Percentiles rank a stretch among this genome's conserved stretches.
Evolutionary conservation across 306 rosid species (phyloP).

Genomic region (Sesbania bispinosa): DNA sequence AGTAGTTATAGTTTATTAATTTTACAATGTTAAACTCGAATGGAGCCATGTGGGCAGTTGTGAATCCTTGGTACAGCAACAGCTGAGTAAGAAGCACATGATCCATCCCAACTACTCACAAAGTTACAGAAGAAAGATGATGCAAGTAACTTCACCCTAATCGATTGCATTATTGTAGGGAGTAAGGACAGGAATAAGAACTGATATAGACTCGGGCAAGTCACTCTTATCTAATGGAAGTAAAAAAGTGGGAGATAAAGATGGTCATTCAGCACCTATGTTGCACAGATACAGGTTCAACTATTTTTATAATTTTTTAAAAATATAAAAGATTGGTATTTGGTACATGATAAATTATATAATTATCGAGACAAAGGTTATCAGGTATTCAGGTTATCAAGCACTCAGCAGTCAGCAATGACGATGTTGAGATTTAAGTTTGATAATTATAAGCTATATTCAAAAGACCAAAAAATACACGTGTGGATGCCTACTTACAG

Average conservation of each 20-base stretch:
- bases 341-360: not conserved
- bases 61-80: no score
- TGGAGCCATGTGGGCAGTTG: not conserved
- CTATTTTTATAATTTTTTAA: not conserved
- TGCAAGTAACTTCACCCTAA: not conserved
- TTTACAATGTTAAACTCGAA: not conserved
- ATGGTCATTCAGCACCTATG: slow-evolving; percentile 6
- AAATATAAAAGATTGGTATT: not conserved
- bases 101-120: no score
- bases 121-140: no score
- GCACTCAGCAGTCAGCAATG: no score
- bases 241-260: not conserved
- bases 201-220: not conserved
- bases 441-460: not conserved
- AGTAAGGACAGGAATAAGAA: not conserved
- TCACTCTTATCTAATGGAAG: not conserved
- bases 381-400: not conserved
- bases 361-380: not conserved
- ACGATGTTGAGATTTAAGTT: not conserved
- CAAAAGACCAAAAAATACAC: not conserved
- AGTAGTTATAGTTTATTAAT: not conserved
- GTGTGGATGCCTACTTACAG: slow-evolving; percentile 54
- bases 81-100: no score
- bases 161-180: not conserved
- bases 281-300: not conserved